phyloP scores from a whole-genome alignment of 352 stramenopile species.

The Pythium scleroteichum region DNA sequence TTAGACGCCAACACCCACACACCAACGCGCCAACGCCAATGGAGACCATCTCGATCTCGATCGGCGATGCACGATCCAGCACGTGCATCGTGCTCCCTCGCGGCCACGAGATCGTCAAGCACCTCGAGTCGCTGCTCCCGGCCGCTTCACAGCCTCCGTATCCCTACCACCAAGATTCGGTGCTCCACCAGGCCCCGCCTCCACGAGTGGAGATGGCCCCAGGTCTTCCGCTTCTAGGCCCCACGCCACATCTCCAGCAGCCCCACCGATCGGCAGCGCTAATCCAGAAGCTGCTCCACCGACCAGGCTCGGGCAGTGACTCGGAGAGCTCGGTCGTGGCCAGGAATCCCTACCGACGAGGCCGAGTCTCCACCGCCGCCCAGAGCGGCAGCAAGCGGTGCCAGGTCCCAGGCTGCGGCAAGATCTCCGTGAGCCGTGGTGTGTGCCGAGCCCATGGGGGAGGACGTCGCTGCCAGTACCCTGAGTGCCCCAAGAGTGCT shows the following conservation, averaged over 20 bases:
- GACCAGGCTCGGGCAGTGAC: background rate
- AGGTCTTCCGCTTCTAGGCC: background rate
- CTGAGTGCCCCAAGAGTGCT: constrained; percentile 48
- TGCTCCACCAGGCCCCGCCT: no score
- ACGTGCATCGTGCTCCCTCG: no score
- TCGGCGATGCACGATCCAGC: no score
- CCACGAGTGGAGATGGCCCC: no score
- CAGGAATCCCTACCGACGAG: background rate
- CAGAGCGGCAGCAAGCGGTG: constrained; percentile 57
- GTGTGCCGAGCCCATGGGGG: constrained; percentile 63
- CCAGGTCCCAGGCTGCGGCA: constrained; percentile 49
- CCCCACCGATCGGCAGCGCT: background rate
- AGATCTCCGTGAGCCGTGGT: constrained; percentile 62
- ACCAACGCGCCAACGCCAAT: no score
- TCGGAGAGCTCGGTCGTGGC: background rate
- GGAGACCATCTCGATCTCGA: no score
- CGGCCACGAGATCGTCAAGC: no score
- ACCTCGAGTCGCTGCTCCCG: constrained; percentile 4
- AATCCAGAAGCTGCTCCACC: constrained; percentile 2
- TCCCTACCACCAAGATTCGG: no score
- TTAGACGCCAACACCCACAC: no score
- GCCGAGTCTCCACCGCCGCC: constrained; percentile 1
- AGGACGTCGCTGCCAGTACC: constrained; percentile 52
- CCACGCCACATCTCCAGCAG: background rate
- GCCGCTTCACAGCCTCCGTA: background rate